Percentiles rank a stretch among this genome's conserved stretches.
Conservation (phyloP, 495 filamentous ascomycete species). For the Antarctomyces pellizariae region DNA sequence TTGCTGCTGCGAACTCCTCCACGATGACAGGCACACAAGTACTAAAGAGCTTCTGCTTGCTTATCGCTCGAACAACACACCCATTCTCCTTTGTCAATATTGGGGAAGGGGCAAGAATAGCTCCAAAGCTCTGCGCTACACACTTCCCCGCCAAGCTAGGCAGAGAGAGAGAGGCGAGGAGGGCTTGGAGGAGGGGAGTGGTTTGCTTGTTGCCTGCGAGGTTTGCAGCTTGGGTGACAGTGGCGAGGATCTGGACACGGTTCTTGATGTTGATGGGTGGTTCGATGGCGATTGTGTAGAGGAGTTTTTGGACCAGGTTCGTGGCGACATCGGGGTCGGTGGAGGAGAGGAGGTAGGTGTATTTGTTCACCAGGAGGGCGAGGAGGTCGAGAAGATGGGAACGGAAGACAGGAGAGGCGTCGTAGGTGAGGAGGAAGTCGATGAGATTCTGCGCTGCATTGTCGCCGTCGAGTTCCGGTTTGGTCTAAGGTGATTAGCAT, state of each 20-base stretch:
- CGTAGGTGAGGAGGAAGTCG: too few species aligned
- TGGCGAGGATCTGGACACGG: constrained; percentile 6
- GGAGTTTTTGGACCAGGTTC: too few species aligned
- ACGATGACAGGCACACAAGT: not conserved
- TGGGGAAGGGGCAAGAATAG: constrained; percentile 15
- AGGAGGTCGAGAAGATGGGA: too few species aligned
- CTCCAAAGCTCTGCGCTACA: constrained; percentile 14
- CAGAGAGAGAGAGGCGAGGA: constrained; percentile 5
- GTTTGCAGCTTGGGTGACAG: constrained; percentile 5
- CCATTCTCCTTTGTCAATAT: constrained; percentile 15
- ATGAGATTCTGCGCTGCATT: too few species aligned
- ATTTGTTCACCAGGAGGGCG: too few species aligned
- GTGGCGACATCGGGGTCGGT: too few species aligned
- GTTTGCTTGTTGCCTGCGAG: not conserved
- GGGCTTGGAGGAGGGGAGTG: constrained; percentile 2
- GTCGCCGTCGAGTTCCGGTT: too few species aligned
- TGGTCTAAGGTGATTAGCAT: too few species aligned
- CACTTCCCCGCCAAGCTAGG: constrained; percentile 9
- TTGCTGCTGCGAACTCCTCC: constrained; percentile 1
- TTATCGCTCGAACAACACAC: constrained; percentile 8
- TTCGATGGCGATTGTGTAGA: too few species aligned
- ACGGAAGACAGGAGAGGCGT: too few species aligned
- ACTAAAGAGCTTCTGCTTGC: constrained; percentile 3
- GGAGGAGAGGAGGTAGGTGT: too few species aligned
- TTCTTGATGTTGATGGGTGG: constrained; percentile 1